phyloP scores from a whole-genome alignment of 306 rosid genomes.

The Glycine latifolia region DNA sequence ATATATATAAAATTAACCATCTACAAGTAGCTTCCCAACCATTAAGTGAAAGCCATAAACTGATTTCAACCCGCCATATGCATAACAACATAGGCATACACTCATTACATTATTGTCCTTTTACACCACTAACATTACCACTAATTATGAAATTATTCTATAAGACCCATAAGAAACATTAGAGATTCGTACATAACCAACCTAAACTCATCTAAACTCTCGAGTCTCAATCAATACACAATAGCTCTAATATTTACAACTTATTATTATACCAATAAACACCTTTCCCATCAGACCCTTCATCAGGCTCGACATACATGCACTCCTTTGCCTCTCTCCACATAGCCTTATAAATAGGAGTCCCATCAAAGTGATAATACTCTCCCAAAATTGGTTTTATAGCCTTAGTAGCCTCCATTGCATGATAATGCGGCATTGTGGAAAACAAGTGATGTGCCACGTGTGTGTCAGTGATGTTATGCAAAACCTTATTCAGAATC shows the following conservation, averaged over 20 bases:
- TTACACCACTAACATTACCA: background rate
- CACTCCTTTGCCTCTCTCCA: slow-evolving; percentile 88
- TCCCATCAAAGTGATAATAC: slow-evolving; percentile 74
- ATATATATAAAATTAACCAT: background rate
- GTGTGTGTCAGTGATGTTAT: slow-evolving; percentile 49
- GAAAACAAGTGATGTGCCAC: slow-evolving; percentile 64
- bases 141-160: background rate
- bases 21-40: background rate
- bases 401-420: slow-evolving; percentile 84
- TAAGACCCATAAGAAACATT: background rate
- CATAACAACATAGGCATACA: background rate
- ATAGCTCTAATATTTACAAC: slow-evolving; percentile 1
- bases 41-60: background rate
- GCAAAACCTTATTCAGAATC: slow-evolving; percentile 41
- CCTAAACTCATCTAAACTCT: background rate
- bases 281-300: slow-evolving; percentile 54
- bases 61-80: background rate
- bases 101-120: background rate
- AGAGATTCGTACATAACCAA: background rate
- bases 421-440: slow-evolving; percentile 86
- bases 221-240: background rate
- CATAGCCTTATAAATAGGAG: slow-evolving; percentile 69
- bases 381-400: slow-evolving; percentile 76
- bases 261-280: slow-evolving; percentile 77
- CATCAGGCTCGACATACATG: slow-evolving; percentile 72